phyloP scores from a whole-genome alignment of 768 basidiomycete genomes.

The Russula foetens region DNA sequence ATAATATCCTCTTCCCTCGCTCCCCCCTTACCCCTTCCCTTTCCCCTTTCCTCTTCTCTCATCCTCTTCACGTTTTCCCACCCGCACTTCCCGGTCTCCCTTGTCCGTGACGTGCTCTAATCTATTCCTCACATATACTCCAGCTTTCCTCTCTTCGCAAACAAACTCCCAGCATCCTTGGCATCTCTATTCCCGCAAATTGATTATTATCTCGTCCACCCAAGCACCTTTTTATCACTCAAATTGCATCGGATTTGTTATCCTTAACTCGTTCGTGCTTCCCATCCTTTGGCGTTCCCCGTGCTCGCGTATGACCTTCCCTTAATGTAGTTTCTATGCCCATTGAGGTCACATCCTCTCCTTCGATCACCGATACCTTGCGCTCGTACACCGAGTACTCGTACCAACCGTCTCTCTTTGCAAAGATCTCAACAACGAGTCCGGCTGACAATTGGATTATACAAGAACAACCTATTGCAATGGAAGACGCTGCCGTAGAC shows the following conservation, averaged over 20 bases:
- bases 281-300: conserved; percentile 14
- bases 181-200: conserved; percentile 35
- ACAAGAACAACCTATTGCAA: conserved; percentile 31
- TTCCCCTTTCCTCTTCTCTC: conserved; percentile 1
- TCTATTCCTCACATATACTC: conserved; percentile 18
- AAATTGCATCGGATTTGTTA: conserved; percentile 41
- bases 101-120: conserved; percentile 25
- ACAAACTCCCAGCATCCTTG: conserved; percentile 29
- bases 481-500: conserved; percentile 17
- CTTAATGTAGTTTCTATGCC: conserved; percentile 48
- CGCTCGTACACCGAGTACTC: conserved; percentile 29
- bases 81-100: conserved; percentile 23
- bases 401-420: conserved; percentile 27
- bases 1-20: conserved; percentile 8
- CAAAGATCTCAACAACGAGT: conserved; percentile 24
- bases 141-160: conserved; percentile 19
- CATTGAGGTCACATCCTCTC: conserved; percentile 53
- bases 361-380: conserved; percentile 36
- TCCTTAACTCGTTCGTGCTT: conserved; percentile 40
- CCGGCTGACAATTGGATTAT: conserved; percentile 42
- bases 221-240: conserved; percentile 39
- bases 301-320: conserved; percentile 22
- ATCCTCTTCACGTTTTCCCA: conserved; percentile 12
- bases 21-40: not conserved
- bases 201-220: conserved; percentile 42